Percentiles rank a stretch among this genome's conserved stretches.
Conservation (phyloP, 2,329 filamentous ascomycete genomes). For the Podosphaera aphanis region DNA sequence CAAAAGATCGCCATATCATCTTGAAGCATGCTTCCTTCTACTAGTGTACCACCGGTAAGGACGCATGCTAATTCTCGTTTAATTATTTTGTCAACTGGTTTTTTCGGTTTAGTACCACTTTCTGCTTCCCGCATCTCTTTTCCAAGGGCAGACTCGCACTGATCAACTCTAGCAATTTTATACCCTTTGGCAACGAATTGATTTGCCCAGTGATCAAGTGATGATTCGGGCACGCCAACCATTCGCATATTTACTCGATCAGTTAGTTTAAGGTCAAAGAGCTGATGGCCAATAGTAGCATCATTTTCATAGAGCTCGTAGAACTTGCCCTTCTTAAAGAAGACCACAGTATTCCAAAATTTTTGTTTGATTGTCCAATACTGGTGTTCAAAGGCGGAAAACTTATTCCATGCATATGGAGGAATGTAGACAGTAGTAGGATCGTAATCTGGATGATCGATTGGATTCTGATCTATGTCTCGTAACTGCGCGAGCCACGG, state of each 20-base stretch:
- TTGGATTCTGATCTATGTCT: slow-evolving; percentile 63
- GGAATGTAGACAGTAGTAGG: slow-evolving; percentile 80
- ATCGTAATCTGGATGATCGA: slow-evolving; percentile 70
- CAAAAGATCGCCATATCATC: slow-evolving; percentile 96
- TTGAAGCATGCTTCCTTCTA: slow-evolving; percentile 90
- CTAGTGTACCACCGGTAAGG: slow-evolving; percentile 73
- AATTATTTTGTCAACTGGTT: slow-evolving; percentile 62
- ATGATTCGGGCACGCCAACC: slow-evolving; percentile 92
- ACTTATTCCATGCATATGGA: slow-evolving; percentile 52
- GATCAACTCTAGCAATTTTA: slow-evolving; percentile 91
- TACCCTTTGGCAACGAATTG: slow-evolving; percentile 96
- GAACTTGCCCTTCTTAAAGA: slow-evolving; percentile 99
- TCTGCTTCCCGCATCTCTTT: slow-evolving; percentile 98
- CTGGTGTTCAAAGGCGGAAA: slow-evolving; percentile 89
- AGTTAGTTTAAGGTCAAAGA: slow-evolving; percentile 93
- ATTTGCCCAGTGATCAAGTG: slow-evolving; percentile 89
- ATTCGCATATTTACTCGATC: slow-evolving; percentile 99
- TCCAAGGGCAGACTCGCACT: slow-evolving; percentile 82
- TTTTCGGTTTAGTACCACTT: slow-evolving; percentile 22
- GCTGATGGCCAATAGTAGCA: slow-evolving; percentile 81
- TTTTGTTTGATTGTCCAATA: slow-evolving; percentile 99
- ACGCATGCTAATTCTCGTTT: slow-evolving; percentile 75
- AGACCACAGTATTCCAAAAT: slow-evolving; percentile 90
- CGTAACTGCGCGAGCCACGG: slow-evolving; percentile 68
- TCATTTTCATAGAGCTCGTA: slow-evolving; percentile 97